Evolutionary conservation across 257 asterid species (phyloP).

Genomic region (Nicotiana benthamiana): DNA sequence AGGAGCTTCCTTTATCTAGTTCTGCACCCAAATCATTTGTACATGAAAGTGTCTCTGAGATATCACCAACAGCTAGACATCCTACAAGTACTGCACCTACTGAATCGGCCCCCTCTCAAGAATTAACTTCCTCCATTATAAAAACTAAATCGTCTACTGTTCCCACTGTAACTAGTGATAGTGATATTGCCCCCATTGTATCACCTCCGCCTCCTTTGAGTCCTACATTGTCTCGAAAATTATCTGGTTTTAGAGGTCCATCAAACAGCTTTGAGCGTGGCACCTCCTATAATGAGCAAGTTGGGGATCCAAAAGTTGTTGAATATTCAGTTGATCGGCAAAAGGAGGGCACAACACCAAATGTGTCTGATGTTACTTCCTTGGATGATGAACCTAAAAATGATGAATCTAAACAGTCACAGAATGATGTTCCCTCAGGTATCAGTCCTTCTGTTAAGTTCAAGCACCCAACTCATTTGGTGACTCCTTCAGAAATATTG

Average conservation of each 20-base stretch:
- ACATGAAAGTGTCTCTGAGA: conserved; percentile 45
- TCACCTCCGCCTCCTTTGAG: conserved; percentile 62
- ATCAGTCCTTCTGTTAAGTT: conserved; percentile 50
- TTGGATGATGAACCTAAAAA: conserved; percentile 36
- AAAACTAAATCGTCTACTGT: conserved; percentile 42
- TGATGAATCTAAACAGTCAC: conserved; percentile 20
- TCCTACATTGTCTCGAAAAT: conserved; percentile 62
- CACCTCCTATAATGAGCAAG: conserved; percentile 34
- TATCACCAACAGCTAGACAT: conserved; percentile 31
- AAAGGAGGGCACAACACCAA: conserved; percentile 42
- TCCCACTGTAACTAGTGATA: conserved; percentile 30
- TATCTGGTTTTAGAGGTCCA: conserved; percentile 61
- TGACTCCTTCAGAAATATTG: conserved; percentile 89
- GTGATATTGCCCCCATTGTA: conserved; percentile 41
- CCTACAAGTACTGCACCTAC: conserved; percentile 35
- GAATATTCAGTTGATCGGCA: conserved; percentile 53
- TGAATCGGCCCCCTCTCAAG: conserved; percentile 37
- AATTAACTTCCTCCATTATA: conserved; percentile 32
- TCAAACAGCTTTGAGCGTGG: conserved; percentile 52
- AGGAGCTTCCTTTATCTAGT: conserved; percentile 42
- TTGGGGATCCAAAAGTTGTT: conserved; percentile 40
- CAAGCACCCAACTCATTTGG: conserved; percentile 94
- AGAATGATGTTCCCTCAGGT: conserved; percentile 47
- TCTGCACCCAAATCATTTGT: conserved; percentile 45
- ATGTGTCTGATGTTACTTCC: conserved; percentile 48